phyloP scores from a whole-genome alignment of 2,329 filamentous ascomycete species.

The Alternaria rosae region DNA sequence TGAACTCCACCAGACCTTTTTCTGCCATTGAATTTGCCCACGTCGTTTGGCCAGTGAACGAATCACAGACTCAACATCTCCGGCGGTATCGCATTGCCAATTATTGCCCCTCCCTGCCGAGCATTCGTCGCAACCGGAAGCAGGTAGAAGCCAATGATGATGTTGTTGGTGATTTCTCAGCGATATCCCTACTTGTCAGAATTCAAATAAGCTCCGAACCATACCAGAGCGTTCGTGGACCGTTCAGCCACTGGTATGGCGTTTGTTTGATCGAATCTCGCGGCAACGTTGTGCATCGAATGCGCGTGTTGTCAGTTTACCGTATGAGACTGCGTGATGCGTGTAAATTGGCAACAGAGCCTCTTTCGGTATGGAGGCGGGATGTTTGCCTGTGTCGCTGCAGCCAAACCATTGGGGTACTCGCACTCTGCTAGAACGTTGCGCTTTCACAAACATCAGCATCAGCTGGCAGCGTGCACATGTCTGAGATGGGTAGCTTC shows the following conservation, averaged over 20 bases:
- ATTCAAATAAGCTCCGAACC: background rate
- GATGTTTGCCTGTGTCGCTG: background rate
- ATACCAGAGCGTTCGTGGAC: background rate
- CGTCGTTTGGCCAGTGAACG: conserved; percentile 17
- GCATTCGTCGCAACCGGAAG: conserved; percentile 17
- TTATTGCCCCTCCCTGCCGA: conserved; percentile 19
- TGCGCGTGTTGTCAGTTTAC: background rate
- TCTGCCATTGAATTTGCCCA: conserved; percentile 32
- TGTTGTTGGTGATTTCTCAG: background rate
- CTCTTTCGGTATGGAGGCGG: background rate
- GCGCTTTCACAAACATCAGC: background rate
- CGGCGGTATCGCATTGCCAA: conserved; percentile 34
- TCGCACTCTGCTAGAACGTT: background rate
- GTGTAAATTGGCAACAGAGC: background rate
- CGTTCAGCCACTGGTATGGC: background rate
- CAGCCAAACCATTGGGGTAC: background rate
- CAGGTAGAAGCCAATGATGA: background rate
- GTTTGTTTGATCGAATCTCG: background rate
- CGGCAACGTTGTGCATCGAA: background rate
- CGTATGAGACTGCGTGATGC: background rate
- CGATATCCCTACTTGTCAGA: background rate
- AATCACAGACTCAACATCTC: conserved; percentile 26
- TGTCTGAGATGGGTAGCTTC: background rate
- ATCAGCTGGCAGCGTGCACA: background rate
- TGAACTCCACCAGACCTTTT: conserved; percentile 30